Evolutionary conservation across 163 green algal genomes (phyloP), one percentile per base, ranked within the genome.

Genomic region (Volvox carteri): DNA sequence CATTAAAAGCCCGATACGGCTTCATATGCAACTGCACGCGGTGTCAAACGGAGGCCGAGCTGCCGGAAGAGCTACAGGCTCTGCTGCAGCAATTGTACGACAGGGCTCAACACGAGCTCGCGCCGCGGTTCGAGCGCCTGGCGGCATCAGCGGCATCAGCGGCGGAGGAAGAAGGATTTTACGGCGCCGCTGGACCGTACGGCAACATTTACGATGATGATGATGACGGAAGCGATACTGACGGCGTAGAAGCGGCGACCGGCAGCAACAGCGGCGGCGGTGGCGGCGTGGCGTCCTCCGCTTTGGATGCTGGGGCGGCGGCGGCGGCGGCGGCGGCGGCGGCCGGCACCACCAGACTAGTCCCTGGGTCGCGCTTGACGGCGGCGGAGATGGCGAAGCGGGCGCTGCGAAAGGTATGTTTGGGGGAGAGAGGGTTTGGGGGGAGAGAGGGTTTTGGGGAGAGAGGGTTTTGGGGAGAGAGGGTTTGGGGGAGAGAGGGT

Each of bases 11-110:
- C 35, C 78, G 91, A 0, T 93, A 88, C 83, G 91, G 88, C 41
- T 93, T 93, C 52, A 14, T 1, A 1, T 93, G 91, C 85, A 77
- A 39, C 65, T 93, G 91, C 79, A 54, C 30, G 0, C 78, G 88
- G 48, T 93, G 91, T 65, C 35, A 54, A 30, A 67, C 90, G 8
- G 90, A 93, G 62, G 33, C 41, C n/a, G 44, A 78, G 25, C 87
- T 90, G 37, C 39, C 37, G 39, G 42, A 79, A 60, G 37, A 92
- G 78, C 46, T 76, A 52, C n/a, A 50, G 68, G 19, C 39, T 48
- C 56, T 87, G 42, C 42, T 78, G 41, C 37, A 28, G 83, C 86
- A 52, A 76, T 78, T 44, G 89, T 90, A 90, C 83, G 92, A 84
- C 83, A 92, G 39, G 65, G 85, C 80, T 0, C 80, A 62, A 3